A percentile compares a stretch with the other conserved stretches of the same genome.
phyloP scores from a whole-genome alignment of 129 eudicot species.

The Lactuca saligna region DNA sequence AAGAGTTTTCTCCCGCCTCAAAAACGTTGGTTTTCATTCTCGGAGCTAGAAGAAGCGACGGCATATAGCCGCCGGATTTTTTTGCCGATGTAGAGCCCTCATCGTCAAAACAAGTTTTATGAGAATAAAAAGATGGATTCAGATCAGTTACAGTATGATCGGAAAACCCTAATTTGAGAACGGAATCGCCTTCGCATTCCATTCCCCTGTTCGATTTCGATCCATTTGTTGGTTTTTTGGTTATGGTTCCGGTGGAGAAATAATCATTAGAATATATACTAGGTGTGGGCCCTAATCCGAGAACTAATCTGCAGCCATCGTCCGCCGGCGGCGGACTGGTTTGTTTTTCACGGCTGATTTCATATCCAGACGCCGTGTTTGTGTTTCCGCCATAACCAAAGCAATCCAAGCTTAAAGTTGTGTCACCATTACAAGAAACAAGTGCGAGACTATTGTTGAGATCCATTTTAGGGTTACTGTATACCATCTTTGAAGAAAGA shows the following conservation, averaged over 20 bases:
- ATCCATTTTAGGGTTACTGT: constrained; percentile 49
- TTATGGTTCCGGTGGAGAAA: constrained; percentile 26
- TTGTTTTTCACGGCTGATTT: constrained; percentile 26
- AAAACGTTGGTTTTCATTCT: constrained; percentile 39
- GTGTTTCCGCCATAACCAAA: constrained; percentile 67
- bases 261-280: constrained; percentile 46
- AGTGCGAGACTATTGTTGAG: constrained; percentile 41
- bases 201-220: constrained; percentile 36
- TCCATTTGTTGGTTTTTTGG: constrained; percentile 34
- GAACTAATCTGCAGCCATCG: constrained; percentile 90
- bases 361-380: constrained; percentile 31
- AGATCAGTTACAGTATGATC: constrained; percentile 41
- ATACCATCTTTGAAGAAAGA: constrained; percentile 30
- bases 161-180: constrained; percentile 73
- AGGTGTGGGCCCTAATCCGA: constrained; percentile 89
- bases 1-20: constrained; percentile 37
- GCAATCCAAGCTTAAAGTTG: constrained; percentile 81
- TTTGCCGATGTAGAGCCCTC: constrained; percentile 96
- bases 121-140: constrained; percentile 28
- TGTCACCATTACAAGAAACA: constrained; percentile 53
- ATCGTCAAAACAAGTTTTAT: constrained; percentile 54
- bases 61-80: constrained; percentile 92
- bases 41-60: constrained; percentile 75
- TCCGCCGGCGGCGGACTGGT: constrained; percentile 43
- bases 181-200: constrained; percentile 52